Conservation (phyloP, 1,284 basidiomycete species). For the Rhodotorula glutinis region DNA sequence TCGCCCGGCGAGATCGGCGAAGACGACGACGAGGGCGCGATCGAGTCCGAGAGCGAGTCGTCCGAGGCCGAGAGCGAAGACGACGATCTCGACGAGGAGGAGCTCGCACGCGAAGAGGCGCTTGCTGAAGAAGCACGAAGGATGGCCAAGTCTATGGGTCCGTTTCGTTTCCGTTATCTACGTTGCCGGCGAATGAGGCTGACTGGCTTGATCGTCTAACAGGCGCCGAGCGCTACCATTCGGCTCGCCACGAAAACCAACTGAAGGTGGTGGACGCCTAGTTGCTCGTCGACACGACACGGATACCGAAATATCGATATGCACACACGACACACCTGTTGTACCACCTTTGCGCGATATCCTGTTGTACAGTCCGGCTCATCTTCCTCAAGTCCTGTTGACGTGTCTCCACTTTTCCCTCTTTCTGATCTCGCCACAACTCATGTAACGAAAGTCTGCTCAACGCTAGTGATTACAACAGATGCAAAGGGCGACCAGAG, state of each 20-base stretch:
- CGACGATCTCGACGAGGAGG: constrained; percentile 32
- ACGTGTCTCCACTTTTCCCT: no score
- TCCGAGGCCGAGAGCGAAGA: constrained; percentile 16
- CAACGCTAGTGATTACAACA: no score
- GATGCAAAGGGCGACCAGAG: not conserved
- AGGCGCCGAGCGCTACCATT: constrained; percentile 33
- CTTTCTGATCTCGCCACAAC: no score
- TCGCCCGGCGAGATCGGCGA: not conserved
- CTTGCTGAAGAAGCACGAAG: constrained; percentile 23
- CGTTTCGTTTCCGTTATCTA: not conserved
- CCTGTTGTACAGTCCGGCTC: no score
- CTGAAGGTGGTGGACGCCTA: constrained; percentile 2
- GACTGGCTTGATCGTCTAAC: not conserved
- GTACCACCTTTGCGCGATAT: no score
- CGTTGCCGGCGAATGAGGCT: not conserved
- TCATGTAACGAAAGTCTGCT: no score
- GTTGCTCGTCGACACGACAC: no score
- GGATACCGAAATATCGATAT: not conserved
- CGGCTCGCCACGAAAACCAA: constrained; percentile 12
- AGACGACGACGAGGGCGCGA: not conserved
- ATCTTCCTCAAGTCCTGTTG: no score
- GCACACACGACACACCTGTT: not conserved
- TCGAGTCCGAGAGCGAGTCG: constrained; percentile 2
- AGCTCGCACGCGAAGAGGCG: constrained; percentile 33
- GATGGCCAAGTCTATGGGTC: constrained; percentile 21